Evolutionary conservation across 2,329 filamentous ascomycete genomes (phyloP).

Genomic region (Sarocladium kiliense): DNA sequence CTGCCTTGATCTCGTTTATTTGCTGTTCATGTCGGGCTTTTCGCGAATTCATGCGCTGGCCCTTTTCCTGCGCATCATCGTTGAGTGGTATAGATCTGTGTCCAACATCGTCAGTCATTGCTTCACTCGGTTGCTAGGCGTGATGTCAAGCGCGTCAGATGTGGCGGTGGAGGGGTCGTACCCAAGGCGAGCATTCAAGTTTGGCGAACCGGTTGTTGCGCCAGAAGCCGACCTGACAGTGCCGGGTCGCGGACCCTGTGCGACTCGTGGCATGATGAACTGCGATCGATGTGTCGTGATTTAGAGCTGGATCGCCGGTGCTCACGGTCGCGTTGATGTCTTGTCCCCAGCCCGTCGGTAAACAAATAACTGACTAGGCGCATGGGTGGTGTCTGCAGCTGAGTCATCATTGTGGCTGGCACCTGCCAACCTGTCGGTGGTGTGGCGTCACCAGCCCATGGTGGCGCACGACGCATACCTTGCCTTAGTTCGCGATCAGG

Average conservation of each 20-base stretch:
- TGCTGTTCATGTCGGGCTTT: conserved; percentile 86
- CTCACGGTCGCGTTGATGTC: conserved; percentile 2
- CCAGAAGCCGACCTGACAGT: conserved; percentile 42
- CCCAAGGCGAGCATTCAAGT: conserved; percentile 7
- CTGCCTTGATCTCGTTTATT: conserved; percentile 79
- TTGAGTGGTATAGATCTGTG: conserved; percentile 81
- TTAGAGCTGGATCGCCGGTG: neutral
- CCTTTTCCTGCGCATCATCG: conserved; percentile 91
- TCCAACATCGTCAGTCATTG: conserved; percentile 11
- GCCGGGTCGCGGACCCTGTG: conserved; percentile 47
- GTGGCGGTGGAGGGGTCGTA: conserved; percentile 9
- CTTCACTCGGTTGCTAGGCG: conserved; percentile 14
- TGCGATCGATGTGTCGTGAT: conserved; percentile 2
- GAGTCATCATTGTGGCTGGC: conserved; percentile 3
- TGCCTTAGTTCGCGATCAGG: neutral
- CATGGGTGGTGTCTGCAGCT: neutral
- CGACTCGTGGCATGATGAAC: conserved; percentile 51
- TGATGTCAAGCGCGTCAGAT: neutral
- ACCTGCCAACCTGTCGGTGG: too few relatives aligned
- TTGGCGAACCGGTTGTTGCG: conserved; percentile 39
- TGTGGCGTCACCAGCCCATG: neutral
- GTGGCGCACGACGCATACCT: too few relatives aligned
- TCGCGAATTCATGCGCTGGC: conserved; percentile 77
- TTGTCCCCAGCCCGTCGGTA: neutral
- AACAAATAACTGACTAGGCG: conserved; percentile 3